These are phyloP conservation scores for Gnomoniopsis smithogilvyi DNA, from an alignment of 2,329 filamentous ascomycete genomes.

Conservation along the genomic window DNA sequence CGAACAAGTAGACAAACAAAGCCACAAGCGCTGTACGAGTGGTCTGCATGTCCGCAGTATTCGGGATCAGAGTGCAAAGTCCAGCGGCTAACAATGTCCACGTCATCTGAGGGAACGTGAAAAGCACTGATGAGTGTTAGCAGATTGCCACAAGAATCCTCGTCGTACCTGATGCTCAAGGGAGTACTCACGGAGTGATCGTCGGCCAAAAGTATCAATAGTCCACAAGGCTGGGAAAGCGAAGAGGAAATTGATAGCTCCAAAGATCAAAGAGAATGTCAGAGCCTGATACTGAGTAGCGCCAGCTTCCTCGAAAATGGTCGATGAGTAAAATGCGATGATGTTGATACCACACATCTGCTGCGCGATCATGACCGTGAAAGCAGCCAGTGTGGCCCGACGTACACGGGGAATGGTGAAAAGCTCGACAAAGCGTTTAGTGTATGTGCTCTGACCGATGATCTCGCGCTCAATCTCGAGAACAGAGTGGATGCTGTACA, in stretches of 20 bases:
- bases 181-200: conserved; percentile 34
- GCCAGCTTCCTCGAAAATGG: conserved; percentile 45
- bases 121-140: not conserved
- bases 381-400: conserved; percentile 71
- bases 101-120: conserved; percentile 11
- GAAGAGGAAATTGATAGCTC: conserved; percentile 56
- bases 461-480: conserved; percentile 39
- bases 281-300: conserved; percentile 38
- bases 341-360: conserved; percentile 11
- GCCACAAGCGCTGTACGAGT: conserved; percentile 46
- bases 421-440: conserved; percentile 54
- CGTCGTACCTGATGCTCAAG: too few species aligned
- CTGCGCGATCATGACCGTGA: conserved; percentile 75
- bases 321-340: conserved; percentile 44
- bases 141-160: not conserved
- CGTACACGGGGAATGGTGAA: conserved; percentile 68
- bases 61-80: conserved; percentile 49
- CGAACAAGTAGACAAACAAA: conserved; percentile 55
- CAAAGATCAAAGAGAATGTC: conserved; percentile 56
- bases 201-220: conserved; percentile 55
- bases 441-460: conserved; percentile 35
- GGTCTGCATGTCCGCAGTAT: conserved; percentile 26
- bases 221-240: conserved; percentile 57
- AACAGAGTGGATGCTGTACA: conserved; percentile 53
- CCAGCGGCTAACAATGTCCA: conserved; percentile 27